Evolutionary conservation across 768 basidiomycete species (phyloP).

Genomic region (Cystobasidium onofrii): DNA sequence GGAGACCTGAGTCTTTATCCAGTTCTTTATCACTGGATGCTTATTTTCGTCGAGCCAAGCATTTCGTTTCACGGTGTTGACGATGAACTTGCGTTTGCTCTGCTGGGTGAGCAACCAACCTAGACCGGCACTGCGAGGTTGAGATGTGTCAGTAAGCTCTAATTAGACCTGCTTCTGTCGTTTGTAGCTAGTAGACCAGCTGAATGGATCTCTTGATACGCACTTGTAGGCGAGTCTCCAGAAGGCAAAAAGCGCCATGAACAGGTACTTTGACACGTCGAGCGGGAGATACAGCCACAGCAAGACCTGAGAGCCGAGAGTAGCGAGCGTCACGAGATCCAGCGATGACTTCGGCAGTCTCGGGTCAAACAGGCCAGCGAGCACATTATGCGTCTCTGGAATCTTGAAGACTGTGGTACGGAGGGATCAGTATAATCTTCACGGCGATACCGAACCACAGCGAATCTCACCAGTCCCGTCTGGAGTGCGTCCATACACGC

Average conservation of each 20-base stretch:
- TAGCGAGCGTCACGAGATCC: constrained; percentile 71
- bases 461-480: constrained; percentile 29
- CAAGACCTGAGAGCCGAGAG: constrained; percentile 68
- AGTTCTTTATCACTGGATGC: constrained; percentile 52
- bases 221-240: constrained; percentile 82
- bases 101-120: constrained; percentile 91
- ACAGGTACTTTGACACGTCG: constrained; percentile 56
- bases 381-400: constrained; percentile 80
- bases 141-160: too few relatives aligned
- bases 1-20: constrained; percentile 77
- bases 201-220: not conserved
- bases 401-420: constrained; percentile 76
- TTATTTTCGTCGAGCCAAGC: constrained; percentile 72
- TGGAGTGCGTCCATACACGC: constrained; percentile 13
- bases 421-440: not conserved
- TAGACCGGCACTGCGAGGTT: constrained; percentile 55
- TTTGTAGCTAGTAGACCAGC: too few relatives aligned
- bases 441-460: not conserved
- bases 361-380: constrained; percentile 77
- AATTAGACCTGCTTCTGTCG: too few relatives aligned
- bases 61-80: constrained; percentile 62
- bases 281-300: constrained; percentile 62
- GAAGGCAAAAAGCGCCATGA: constrained; percentile 81
- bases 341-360: constrained; percentile 67
- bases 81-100: constrained; percentile 91